A percentile compares a stretch with the other conserved stretches of the same genome.
Evolutionary conservation across 371 early-diverging fungal genomes (phyloP).

Genomic region (Syncephalastrum monosporum): DNA sequence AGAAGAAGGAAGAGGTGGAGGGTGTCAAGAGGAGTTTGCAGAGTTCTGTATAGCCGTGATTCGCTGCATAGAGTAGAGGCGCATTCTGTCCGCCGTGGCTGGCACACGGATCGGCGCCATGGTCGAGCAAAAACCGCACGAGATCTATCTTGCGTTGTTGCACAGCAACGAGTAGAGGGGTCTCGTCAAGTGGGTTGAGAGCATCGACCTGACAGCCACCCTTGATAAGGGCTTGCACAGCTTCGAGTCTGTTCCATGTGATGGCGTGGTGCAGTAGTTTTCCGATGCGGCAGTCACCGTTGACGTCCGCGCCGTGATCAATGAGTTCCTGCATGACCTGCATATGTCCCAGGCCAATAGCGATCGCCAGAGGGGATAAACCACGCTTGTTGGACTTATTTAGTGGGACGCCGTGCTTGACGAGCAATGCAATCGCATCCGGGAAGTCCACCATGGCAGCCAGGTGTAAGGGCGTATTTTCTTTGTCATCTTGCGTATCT

Average conservation of each 20-base stretch:
- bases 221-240: conserved; percentile 32
- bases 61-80: conserved; percentile 48
- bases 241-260: conserved; percentile 45
- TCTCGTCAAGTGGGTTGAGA: conserved; percentile 41
- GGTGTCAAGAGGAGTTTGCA: conserved; percentile 33
- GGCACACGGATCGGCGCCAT: conserved; percentile 40
- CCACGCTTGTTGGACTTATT: conserved; percentile 34
- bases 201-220: conserved; percentile 30
- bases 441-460: conserved; percentile 33
- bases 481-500: conserved; percentile 57
- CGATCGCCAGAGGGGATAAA: conserved; percentile 41
- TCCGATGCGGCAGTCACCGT: conserved; percentile 27
- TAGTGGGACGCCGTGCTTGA: conserved; percentile 20
- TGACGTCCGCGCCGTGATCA: conserved; percentile 34
- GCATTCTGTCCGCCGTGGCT: conserved; percentile 20
- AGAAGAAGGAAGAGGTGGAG: conserved; percentile 28
- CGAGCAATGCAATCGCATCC: conserved; percentile 23
- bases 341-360: conserved; percentile 37
- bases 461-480: conserved; percentile 63
- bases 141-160: conserved; percentile 52
- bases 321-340: conserved; percentile 26
- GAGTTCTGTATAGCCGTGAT: conserved; percentile 50
- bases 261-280: conserved; percentile 47
- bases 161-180: conserved; percentile 44
- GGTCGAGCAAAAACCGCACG: conserved; percentile 31